Conservation (phyloP, 1,284 basidiomycete genomes). For the Naganishia liquefaciens region DNA sequence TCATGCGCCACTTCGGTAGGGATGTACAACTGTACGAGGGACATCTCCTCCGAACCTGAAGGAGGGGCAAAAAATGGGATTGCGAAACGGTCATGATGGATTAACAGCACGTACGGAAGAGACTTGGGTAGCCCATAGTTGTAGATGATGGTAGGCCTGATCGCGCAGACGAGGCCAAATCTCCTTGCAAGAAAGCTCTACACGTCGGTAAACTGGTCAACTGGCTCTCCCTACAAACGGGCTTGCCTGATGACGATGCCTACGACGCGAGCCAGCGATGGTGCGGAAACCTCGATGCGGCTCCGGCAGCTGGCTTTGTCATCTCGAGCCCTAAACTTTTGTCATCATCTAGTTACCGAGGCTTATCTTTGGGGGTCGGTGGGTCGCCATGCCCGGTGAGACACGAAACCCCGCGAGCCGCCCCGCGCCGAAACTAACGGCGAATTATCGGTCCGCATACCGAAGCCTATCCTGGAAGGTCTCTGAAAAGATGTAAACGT, state of each 20-base stretch:
- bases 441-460: too few species aligned
- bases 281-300: neutral
- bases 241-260: conserved; percentile 5
- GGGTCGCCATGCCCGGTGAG: neutral
- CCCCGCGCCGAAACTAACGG: too few species aligned
- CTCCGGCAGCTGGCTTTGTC: neutral
- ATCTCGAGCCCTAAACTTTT: neutral
- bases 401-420: too few species aligned
- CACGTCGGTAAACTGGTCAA: too few species aligned
- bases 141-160: too few species aligned
- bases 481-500: too few species aligned
- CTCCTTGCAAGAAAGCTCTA: too few species aligned
- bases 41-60: conserved; percentile 91
- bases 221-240: too few species aligned
- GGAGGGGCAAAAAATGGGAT: neutral
- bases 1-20: conserved; percentile 97
- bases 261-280: neutral
- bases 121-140: conserved; percentile 64
- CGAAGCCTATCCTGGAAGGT: neutral
- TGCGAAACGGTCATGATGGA: conserved; percentile 12
- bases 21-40: conserved; percentile 95
- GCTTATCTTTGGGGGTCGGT: neutral
- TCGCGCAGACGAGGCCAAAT: too few species aligned
- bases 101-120: conserved; percentile 67
- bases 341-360: too few species aligned